phyloP scores from a whole-genome alignment of 345 rosid genomes.

The Linum trigynum region DNA sequence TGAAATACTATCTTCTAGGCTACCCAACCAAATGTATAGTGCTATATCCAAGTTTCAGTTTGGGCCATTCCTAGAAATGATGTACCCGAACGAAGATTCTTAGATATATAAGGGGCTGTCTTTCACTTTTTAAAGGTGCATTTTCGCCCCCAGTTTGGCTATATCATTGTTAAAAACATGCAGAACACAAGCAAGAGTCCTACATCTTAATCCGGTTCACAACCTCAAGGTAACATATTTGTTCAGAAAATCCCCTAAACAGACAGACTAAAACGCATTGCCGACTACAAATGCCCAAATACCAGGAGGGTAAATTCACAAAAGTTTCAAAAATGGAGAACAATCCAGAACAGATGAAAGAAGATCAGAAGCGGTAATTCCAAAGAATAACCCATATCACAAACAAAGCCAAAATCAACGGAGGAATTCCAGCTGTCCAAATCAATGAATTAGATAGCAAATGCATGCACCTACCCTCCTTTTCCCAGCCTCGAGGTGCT shows the following conservation, averaged over 20 bases:
- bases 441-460: too few relatives aligned
- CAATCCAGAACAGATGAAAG: background rate
- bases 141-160: background rate
- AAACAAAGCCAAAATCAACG: background rate
- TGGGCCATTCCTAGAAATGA: too few relatives aligned
- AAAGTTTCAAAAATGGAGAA: background rate
- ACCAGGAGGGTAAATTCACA: background rate
- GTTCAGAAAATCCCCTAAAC: background rate
- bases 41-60: too few relatives aligned
- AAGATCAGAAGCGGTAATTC: background rate
- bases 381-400: background rate
- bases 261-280: background rate
- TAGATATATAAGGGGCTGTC: too few relatives aligned
- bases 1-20: too few relatives aligned
- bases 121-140: too few relatives aligned
- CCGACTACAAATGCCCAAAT: too few relatives aligned
- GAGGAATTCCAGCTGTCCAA: background rate
- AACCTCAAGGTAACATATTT: background rate
- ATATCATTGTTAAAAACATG: background rate
- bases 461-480: slow-evolving; percentile 48
- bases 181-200: background rate
- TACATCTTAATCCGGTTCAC: background rate
- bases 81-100: too few relatives aligned
- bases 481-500: slow-evolving; percentile 85
- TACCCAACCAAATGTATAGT: too few relatives aligned